A percentile compares a stretch with the other conserved stretches of the same genome.
Evolutionary conservation across 2,329 filamentous ascomycete species (phyloP).

Genomic region (Diaporthe sp.): DNA sequence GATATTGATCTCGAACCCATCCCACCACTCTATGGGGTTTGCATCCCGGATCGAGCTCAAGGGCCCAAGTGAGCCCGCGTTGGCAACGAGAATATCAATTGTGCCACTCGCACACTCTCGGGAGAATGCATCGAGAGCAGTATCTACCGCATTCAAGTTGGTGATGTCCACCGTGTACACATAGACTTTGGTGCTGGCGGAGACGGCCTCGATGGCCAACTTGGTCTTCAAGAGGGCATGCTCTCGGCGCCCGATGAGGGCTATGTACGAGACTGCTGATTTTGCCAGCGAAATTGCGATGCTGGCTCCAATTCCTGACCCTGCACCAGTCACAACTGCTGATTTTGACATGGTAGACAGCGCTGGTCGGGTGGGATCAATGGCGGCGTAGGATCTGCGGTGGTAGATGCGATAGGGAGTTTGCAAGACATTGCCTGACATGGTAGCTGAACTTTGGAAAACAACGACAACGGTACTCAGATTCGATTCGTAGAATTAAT

Average conservation of each 20-base stretch:
- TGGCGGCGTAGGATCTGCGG: conserved; percentile 19
- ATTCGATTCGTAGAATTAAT: neutral
- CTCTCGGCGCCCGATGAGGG: conserved; percentile 11
- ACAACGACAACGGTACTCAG: neutral
- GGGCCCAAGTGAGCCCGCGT: neutral
- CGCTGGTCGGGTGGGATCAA: conserved; percentile 20
- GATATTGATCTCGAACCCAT: neutral
- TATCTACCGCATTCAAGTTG: neutral
- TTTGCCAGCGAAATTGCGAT: conserved; percentile 22
- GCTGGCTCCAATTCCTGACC: conserved; percentile 17
- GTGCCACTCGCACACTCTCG: neutral
- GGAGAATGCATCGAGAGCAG: neutral
- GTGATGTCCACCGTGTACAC: neutral
- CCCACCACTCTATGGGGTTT: neutral
- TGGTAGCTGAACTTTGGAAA: neutral
- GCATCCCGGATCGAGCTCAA: neutral
- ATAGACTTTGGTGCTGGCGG: neutral
- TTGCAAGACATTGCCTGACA: neutral
- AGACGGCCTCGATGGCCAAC: neutral
- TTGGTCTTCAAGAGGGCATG: conserved; percentile 9
- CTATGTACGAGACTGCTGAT: conserved; percentile 6
- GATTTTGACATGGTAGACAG: conserved; percentile 31
- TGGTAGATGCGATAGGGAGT: conserved; percentile 22
- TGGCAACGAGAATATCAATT: conserved; percentile 1
- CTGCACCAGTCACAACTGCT: conserved; percentile 23